Evolutionary conservation across 495 filamentous ascomycete species (phyloP), one percentile per base, ranked within the genome.

Genomic region (Recurvomyces mirabilis): DNA sequence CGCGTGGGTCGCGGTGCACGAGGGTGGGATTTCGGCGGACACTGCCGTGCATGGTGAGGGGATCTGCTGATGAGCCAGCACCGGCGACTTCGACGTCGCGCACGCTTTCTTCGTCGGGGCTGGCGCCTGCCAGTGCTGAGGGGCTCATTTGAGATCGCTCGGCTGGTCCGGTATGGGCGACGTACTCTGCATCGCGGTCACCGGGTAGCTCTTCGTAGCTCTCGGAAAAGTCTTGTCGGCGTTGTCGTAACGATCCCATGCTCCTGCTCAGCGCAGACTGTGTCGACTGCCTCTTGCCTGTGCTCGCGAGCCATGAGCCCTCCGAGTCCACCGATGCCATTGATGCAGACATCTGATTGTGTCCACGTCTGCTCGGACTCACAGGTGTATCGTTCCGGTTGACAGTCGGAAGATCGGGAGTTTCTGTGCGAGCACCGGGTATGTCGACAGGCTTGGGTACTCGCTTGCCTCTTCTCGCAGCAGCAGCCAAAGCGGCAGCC

Each of bases 251-350:
- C 30, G 50, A 53, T 23, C 50, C 50, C 28, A 43, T 38, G 32
- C 50, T 34, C 5, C 32, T 68, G 67, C 28, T 65, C 54, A 14
- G 68, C 63, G 29, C 67, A 64, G 45, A 60, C 53, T 33, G 63
- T 58, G 22, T 65, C 65, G 26, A 73, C 67, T 3, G 75, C 72
- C 50, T 67, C 61, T 35, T 72, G 61, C 33, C 72, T 68, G 47
- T 73, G 62, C 43, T 73, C 69, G 10, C 87, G 49, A 95, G 80
- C 87, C 87, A 95, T 0, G 87, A 93, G 1, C 75, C 87, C 65
- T 95, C 87, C 0, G 84, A 89, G 55, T 93, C 87, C 46, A 95
- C 78, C 0, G 84, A 89, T 6, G 84, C 86, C 5, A 91, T 67
- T 12, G 85, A 91, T 60, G 78, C 75, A 15, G 80, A 81, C 30